A percentile compares a stretch with the other conserved stretches of the same genome.
Conservation (phyloP, 129 eudicot genomes). For the Arctium minus region DNA sequence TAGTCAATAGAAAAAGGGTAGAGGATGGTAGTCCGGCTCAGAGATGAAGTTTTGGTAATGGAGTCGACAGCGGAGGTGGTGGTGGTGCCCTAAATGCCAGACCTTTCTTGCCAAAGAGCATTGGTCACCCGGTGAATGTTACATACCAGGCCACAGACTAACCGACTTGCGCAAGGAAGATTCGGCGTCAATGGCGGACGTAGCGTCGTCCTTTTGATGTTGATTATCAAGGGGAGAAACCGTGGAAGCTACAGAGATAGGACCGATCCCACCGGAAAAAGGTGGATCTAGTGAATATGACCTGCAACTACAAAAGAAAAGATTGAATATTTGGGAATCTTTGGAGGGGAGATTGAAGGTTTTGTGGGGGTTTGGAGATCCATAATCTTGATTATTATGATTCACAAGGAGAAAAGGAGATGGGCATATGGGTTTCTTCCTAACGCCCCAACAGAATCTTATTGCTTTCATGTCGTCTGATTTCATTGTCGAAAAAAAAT, state of each 20-base stretch:
- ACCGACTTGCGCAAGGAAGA: conserved; percentile 71
- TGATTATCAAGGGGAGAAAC: conserved; percentile 19
- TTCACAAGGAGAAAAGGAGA: background rate
- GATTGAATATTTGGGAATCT: background rate
- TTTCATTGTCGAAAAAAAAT: background rate
- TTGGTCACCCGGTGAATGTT: conserved; percentile 92
- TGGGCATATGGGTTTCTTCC: conserved; percentile 6
- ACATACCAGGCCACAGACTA: conserved; percentile 95
- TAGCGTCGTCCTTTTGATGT: conserved; percentile 15
- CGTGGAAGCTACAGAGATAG: conserved; percentile 32
- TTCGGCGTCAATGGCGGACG: conserved; percentile 64
- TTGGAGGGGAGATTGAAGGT: background rate
- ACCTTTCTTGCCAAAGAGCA: conserved; percentile 96
- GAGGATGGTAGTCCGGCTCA: conserved; percentile 65
- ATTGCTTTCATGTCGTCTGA: conserved; percentile 10
- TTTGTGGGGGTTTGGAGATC: background rate
- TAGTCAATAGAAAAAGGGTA: conserved; percentile 69
- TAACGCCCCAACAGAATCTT: background rate
- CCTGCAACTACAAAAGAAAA: background rate
- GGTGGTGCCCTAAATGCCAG: conserved; percentile 39
- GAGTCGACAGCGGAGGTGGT: conserved; percentile 22
- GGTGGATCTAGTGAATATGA: conserved; percentile 33
- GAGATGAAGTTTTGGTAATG: conserved; percentile 48
- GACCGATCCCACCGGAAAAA: background rate
- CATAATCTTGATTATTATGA: background rate